These are phyloP conservation scores for Leccinellum luteum DNA, from an alignment of 768 basidiomycete species.

Conservation along the genomic window DNA sequence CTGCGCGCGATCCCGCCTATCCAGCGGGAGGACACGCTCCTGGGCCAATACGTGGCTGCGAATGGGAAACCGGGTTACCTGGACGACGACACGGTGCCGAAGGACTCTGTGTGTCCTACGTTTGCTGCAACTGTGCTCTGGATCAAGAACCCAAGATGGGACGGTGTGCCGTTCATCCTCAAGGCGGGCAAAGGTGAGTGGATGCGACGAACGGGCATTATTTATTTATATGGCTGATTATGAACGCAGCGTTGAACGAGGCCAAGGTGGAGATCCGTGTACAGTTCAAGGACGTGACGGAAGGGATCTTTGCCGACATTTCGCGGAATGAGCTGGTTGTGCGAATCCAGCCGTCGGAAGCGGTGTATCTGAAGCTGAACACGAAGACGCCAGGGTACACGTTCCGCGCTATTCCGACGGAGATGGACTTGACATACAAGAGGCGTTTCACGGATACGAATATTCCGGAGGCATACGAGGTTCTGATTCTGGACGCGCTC, in stretches of 20 bases:
- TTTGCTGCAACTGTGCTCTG: constrained; percentile 87
- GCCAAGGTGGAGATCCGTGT: constrained; percentile 98
- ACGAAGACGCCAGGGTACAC: constrained; percentile 89
- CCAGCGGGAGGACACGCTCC: constrained; percentile 69
- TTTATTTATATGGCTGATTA: constrained; percentile 10
- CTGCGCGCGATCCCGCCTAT: constrained; percentile 88
- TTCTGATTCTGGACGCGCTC: constrained; percentile 91
- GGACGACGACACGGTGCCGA: constrained; percentile 94
- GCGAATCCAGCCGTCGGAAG: constrained; percentile 94
- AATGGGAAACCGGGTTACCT: constrained; percentile 98
- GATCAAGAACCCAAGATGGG: constrained; percentile 97
- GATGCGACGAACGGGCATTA: constrained; percentile 1
- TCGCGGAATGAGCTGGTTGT: constrained; percentile 96
- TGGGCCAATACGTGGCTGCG: constrained; percentile 90
- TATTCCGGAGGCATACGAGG: constrained; percentile 97
- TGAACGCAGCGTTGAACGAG: constrained; percentile 81
- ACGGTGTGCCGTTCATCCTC: constrained; percentile 97
- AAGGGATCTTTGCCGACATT: constrained; percentile 96
- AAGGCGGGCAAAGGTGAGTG: constrained; percentile 93
- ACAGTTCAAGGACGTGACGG: constrained; percentile 96
- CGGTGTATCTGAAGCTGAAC: constrained; percentile 96
- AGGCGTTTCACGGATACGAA: constrained; percentile 84
- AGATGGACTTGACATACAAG: constrained; percentile 99
- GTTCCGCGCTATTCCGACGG: constrained; percentile 88
- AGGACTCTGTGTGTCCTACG: constrained; percentile 88